Evolutionary conservation across 2,329 filamentous ascomycete genomes (phyloP), one percentile per base, ranked within the genome.

Genomic region (Periglandula ipomoeae): DNA sequence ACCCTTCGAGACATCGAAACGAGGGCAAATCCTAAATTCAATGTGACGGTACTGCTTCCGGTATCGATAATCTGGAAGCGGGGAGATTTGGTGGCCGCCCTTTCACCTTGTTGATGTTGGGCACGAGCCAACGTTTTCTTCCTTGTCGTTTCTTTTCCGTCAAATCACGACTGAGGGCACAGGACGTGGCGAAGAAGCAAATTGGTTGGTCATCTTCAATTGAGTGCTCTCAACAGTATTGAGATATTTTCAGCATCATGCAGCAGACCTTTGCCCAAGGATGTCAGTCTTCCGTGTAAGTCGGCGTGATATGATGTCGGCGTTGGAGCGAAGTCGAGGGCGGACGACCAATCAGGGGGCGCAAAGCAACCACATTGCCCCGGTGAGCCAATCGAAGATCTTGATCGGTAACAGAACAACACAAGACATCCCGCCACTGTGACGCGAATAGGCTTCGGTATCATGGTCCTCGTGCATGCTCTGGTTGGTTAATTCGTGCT

Each of bases 311-410:
- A 13, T n/a, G 22, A 11, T 27, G 10, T 38, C n/a, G 35, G 19
- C 10, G 35, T 38, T 38, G 7, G 22, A 13, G n/a, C 15, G 43
- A 19, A 10, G 11, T 13, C 9, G n/a, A 24, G 10, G 5, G 13
- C 24, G 8, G 19, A 15, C n/a, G 24, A 20, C 53, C 53, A 54
- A 54, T 53, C 49, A 51, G 43, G 34, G 23, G 11, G 22, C 32
- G 22, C 17, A 35, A 17, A 19, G 13, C 32, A 37, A 51, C 38
- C 53, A 55, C 51, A 51, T 47, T 50, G 46, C 43, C 11, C 24
- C 23, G 17, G n/a, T 43, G 22, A 24, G 37, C 52, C 48, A 54
- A 53, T 52, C 35, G 44, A 39, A 37, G 23, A 20, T 48, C 5
- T 35, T 23, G 26, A 19, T 40, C 32, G 17, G n/a, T 40, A 24